Evolutionary conservation across 495 filamentous ascomycete species (phyloP), one percentile per base, ranked within the genome.

Genomic region (Tuber magnatum): DNA sequence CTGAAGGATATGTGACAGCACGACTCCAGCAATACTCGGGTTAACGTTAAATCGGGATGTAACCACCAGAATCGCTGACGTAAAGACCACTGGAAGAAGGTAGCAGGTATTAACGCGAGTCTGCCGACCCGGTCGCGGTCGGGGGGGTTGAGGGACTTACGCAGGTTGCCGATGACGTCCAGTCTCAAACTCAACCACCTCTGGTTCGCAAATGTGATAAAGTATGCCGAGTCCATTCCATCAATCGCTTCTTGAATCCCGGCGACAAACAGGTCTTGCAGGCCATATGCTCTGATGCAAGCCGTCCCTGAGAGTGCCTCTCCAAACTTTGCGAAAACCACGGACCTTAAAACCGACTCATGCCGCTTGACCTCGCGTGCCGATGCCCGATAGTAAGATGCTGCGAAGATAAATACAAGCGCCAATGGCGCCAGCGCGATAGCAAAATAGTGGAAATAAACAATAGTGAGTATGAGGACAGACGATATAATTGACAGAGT

Each of bases 341-440:
- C 84, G 0, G 94, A 97, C 73, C 94, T 91, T 28, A 97, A 88
- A 39, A 97, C 89, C 0, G 94, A 87, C 84, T 99, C 94, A 83
- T 95, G 92, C 40, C 94, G 92, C 84, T 97, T 97, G 82, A 99
- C 90, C 85, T 97, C 93, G 18, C 94, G 89, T 2, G 94, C 94
- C 7, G 94, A 97, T 3, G 94, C 86, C 68, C 94, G 89, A 82
- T 97, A 98, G 85, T 97, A 97, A 75, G 88, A 88, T 1, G 94
- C 89, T 2, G 94, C 92, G 71, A 97, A 88, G 22, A 97, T 74
- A 86, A 97, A 97, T 44, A 95, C 80, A 43, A 94, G 73, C 74
- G 92, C 87, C 20, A 97, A 86, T 4, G 95, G 94, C 0, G 90
- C 92, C 6, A 97, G 86, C 0, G 95, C 95, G 80, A 97, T 92